Evolutionary conservation across 2,329 filamentous ascomycete genomes (phyloP).

Genomic region (Beauveria sp.): DNA sequence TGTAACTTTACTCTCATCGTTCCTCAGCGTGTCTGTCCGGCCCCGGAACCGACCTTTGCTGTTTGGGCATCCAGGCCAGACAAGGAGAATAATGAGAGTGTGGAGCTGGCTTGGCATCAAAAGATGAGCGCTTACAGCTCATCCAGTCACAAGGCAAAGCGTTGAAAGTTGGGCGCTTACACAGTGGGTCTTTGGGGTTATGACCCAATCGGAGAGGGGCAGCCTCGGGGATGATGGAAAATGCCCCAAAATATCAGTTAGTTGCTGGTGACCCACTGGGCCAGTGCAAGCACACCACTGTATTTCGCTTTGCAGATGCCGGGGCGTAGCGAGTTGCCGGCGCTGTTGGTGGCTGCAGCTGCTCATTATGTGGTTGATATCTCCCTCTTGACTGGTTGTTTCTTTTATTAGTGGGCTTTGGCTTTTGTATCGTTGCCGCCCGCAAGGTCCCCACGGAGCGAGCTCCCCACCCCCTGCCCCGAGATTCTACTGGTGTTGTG

Average conservation of each 20-base stretch:
- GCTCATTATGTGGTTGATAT: not conserved
- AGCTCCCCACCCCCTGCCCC: not conserved
- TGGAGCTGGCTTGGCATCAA: slow-evolving; percentile 6
- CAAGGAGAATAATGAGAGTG: too few relatives aligned
- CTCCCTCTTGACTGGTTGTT: not conserved
- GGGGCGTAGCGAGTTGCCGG: not conserved
- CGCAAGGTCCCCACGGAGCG: not conserved
- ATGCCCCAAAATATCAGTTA: not conserved
- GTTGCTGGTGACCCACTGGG: not conserved
- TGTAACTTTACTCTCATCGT: too few relatives aligned
- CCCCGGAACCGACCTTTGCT: too few relatives aligned
- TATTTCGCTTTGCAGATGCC: not conserved
- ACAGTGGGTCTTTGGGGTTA: not conserved
- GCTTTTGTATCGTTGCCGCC: slow-evolving; percentile 2
- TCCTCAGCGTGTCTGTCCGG: too few relatives aligned
- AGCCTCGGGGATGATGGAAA: not conserved
- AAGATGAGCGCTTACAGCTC: slow-evolving; percentile 11
- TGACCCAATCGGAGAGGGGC: slow-evolving; percentile 2
- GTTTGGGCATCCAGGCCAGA: too few relatives aligned
- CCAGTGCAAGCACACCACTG: not conserved
- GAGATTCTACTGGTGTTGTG: slow-evolving; percentile 1
- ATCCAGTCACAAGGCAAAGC: slow-evolving; percentile 7
- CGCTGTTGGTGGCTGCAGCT: not conserved
- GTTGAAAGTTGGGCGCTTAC: slow-evolving; percentile 10
- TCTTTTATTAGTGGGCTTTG: not conserved